Evolutionary conservation across 2,329 filamentous ascomycete species (phyloP).

Genomic region (Penicillium sp.): DNA sequence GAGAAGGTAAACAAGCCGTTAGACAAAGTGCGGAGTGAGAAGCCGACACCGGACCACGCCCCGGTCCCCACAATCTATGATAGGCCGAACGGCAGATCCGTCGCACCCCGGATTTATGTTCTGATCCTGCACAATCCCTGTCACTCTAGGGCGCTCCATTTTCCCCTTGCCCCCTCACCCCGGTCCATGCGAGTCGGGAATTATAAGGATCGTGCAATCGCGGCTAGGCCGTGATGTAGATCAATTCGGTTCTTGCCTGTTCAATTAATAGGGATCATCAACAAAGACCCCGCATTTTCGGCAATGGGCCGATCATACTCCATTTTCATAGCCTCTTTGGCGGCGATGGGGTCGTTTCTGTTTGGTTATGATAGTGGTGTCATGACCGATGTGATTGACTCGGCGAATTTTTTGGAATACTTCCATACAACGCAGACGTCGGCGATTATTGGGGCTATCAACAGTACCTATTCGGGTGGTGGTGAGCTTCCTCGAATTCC

Average conservation of each 20-base stretch:
- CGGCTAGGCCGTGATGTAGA: not conserved
- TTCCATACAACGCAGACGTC: constrained; percentile 55
- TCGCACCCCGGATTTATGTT: not conserved
- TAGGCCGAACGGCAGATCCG: not conserved
- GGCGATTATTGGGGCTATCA: constrained; percentile 62
- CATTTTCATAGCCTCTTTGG: constrained; percentile 42
- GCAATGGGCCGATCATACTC: constrained; percentile 45
- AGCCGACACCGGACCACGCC: no score
- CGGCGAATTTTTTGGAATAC: constrained; percentile 53
- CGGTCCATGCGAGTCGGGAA: not conserved
- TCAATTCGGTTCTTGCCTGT: not conserved
- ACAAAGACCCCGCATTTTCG: not conserved
- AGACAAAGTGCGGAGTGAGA: no score
- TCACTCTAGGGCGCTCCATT: not conserved
- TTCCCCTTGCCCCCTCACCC: not conserved
- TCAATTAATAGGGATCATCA: not conserved
- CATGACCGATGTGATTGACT: constrained; percentile 51
- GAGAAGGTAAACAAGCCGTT: no score
- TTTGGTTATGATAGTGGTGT: constrained; percentile 48
- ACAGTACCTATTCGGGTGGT: constrained; percentile 63
- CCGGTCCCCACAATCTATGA: not conserved
- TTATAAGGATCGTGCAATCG: not conserved
- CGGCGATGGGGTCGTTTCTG: constrained; percentile 42
- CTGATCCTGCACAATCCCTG: not conserved
- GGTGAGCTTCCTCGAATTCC: constrained; percentile 28